Conservation (phyloP, 2,329 filamentous ascomycete species). For the Drechslerella dactyloides region DNA sequence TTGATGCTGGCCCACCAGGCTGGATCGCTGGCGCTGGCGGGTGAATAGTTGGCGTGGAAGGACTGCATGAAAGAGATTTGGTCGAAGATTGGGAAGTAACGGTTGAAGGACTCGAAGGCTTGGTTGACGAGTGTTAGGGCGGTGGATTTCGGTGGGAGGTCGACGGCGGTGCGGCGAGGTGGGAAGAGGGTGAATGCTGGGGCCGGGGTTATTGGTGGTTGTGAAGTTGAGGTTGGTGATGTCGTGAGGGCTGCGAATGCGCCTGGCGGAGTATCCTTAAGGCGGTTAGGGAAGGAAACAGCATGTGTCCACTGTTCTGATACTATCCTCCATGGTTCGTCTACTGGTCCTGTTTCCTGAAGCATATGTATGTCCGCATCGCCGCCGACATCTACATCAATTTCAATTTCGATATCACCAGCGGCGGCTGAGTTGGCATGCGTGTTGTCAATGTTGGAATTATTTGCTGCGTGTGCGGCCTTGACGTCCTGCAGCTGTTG, state of each 20-base stretch:
- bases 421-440: neutral
- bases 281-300: no score
- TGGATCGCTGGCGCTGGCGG: slow-evolving; percentile 39
- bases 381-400: neutral
- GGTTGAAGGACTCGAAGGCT: slow-evolving; percentile 46
- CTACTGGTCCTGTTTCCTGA: neutral
- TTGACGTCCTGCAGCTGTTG: neutral
- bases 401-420: neutral
- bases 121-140: slow-evolving; percentile 45
- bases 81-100: slow-evolving; percentile 52
- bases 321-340: neutral
- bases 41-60: slow-evolving; percentile 41
- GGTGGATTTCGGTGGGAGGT: slow-evolving; percentile 45
- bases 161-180: neutral
- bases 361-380: neutral
- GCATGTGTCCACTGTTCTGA: no score
- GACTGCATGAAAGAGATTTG: slow-evolving; percentile 34
- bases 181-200: neutral
- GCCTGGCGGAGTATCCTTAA: no score
- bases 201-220: no score
- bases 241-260: no score
- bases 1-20: slow-evolving; percentile 55
- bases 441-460: neutral
- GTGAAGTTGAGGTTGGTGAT: no score
- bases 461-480: neutral